phyloP scores from a whole-genome alignment of 2,329 filamentous ascomycete species.

The Ophiostoma sp. region DNA sequence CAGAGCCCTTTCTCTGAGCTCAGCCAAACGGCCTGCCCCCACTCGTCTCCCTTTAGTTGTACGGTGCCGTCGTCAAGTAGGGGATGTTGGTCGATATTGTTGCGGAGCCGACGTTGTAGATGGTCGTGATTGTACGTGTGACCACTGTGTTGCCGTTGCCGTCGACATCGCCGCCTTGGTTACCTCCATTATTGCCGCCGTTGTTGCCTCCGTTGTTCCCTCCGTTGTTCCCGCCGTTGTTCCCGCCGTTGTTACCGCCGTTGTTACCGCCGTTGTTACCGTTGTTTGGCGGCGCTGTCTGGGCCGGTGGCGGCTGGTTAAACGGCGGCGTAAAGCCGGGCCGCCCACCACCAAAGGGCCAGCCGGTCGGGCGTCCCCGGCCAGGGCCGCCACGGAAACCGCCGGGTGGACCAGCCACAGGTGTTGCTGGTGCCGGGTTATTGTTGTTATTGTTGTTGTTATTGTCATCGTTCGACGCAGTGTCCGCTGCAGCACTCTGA shows the following conservation, averaged over 20 bases:
- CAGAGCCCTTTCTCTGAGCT: background rate
- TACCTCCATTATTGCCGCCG: background rate
- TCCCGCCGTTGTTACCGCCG: background rate
- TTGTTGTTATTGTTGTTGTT: background rate
- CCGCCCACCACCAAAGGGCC: background rate
- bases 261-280: background rate
- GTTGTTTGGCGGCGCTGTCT: background rate
- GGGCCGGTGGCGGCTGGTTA: background rate
- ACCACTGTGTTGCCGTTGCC: constrained; percentile 19
- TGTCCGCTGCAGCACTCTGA: background rate
- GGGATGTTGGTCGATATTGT: constrained; percentile 9
- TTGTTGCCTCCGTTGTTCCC: background rate
- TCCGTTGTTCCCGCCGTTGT: background rate
- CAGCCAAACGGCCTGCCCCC: background rate
- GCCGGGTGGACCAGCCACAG: background rate
- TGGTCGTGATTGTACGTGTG: constrained; percentile 25
- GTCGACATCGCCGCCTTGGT: background rate
- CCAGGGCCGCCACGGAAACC: background rate
- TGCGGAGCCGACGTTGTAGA: constrained; percentile 22
- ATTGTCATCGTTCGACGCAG: background rate
- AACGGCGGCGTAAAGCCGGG: background rate
- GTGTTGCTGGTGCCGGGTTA: background rate
- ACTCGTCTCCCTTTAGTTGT: background rate
- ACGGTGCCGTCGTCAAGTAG: background rate
- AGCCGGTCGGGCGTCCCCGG: background rate